Evolutionary conservation across 177 flowering plant species (phyloP).

Genomic region (Telopea speciosissima): DNA sequence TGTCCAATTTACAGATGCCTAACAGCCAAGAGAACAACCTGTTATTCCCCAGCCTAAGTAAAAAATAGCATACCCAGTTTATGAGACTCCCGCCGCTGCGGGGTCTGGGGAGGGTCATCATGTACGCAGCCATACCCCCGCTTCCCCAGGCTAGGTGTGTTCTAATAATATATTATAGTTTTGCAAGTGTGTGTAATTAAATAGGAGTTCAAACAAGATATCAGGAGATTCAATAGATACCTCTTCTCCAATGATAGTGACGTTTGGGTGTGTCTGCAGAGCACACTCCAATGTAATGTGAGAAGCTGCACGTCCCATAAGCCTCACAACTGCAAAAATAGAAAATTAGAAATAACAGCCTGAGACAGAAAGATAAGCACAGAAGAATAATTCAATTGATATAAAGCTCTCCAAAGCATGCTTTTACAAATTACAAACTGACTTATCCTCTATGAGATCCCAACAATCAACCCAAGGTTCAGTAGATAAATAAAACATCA

Average conservation of each 20-base stretch:
- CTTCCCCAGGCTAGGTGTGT: too few relatives aligned
- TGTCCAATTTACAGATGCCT: background rate
- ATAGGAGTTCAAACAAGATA: background rate
- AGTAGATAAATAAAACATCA: background rate
- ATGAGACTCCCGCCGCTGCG: too few relatives aligned
- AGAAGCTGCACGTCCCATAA: slow-evolving; percentile 99
- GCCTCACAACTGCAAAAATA: slow-evolving; percentile 78
- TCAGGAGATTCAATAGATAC: slow-evolving; percentile 19
- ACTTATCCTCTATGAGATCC: background rate
- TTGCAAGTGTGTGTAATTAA: background rate
- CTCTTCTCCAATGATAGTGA: slow-evolving; percentile 83
- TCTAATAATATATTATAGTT: background rate
- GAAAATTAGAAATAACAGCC: background rate
- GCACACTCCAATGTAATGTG: slow-evolving; percentile 86
- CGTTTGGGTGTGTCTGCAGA: slow-evolving; percentile 82
- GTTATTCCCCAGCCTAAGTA: too few relatives aligned
- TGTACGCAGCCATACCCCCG: too few relatives aligned
- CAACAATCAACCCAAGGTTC: background rate
- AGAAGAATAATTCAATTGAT: background rate
- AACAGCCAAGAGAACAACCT: background rate
- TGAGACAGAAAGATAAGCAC: background rate
- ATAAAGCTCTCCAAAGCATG: background rate
- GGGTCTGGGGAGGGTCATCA: too few relatives aligned
- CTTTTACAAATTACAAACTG: background rate
- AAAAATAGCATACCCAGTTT: too few relatives aligned